Percentiles rank a stretch among this genome's conserved stretches.
Evolutionary conservation across 2,329 filamentous ascomycete species (phyloP).

Genomic region (Rutstroemia sydowiana): DNA sequence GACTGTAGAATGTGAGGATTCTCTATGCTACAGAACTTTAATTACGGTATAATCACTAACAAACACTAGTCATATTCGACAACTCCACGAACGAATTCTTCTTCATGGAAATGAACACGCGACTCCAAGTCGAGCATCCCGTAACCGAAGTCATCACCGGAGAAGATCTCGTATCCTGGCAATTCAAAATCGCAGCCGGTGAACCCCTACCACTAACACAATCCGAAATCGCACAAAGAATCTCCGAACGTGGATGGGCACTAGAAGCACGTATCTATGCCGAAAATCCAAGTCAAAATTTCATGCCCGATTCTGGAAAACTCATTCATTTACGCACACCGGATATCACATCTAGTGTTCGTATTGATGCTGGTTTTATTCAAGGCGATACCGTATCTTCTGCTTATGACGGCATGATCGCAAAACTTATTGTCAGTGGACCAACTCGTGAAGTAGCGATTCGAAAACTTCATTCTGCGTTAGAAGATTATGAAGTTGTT

Average conservation of each 20-base stretch:
- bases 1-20: slow-evolving; percentile 70
- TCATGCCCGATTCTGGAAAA: slow-evolving; percentile 87
- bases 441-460: slow-evolving; percentile 72
- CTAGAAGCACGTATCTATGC: slow-evolving; percentile 97
- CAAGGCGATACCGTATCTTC: slow-evolving; percentile 88
- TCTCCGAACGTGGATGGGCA: slow-evolving; percentile 70
- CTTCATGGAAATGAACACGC: slow-evolving; percentile 78
- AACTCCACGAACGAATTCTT: slow-evolving; percentile 75
- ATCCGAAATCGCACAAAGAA: slow-evolving; percentile 58
- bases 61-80: slow-evolving; percentile 65
- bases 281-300: slow-evolving; percentile 85
- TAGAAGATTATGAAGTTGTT: slow-evolving; percentile 87
- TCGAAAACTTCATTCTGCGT: slow-evolving; percentile 69
- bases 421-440: slow-evolving; percentile 89
- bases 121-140: slow-evolving; percentile 93
- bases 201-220: slow-evolving; percentile 60
- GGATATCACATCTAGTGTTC: slow-evolving; percentile 58
- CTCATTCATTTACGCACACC: slow-evolving; percentile 79
- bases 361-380: slow-evolving; percentile 90
- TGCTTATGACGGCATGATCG: slow-evolving; percentile 98
- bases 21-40: neutral
- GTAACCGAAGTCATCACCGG: slow-evolving; percentile 78
- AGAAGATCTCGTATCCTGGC: slow-evolving; percentile 85
- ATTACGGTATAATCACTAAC: neutral
- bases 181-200: slow-evolving; percentile 77